Conservation (phyloP, 176 grass and related monocot genomes). For the Calamus simplicifolius region DNA sequence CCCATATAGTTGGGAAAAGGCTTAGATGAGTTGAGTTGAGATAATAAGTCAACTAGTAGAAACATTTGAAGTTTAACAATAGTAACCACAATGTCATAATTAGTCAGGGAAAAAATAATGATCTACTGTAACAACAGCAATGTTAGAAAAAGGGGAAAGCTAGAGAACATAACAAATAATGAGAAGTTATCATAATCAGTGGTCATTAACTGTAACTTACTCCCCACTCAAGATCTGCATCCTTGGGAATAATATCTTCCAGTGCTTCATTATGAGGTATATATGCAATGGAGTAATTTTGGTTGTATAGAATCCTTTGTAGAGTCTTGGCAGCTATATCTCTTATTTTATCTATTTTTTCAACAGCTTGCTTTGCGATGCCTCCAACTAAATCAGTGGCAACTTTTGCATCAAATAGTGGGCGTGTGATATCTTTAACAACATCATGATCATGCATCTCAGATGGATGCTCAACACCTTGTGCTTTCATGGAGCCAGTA, state of each 20-base stretch:
- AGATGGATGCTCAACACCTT: slow-evolving; percentile 8
- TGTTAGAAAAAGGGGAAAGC: no score
- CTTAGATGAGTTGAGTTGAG: no score
- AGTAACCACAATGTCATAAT: no score
- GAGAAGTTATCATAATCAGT: no score
- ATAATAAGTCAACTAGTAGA: no score
- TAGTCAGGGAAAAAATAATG: no score
- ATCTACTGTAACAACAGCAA: no score
- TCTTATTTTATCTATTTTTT: slow-evolving; percentile 95
- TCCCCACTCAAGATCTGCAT: slow-evolving; percentile 58
- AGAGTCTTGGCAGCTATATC: slow-evolving; percentile 76
- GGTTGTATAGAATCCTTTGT: slow-evolving; percentile 66
- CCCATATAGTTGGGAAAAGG: no score
- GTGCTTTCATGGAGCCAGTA: slow-evolving; percentile 17
- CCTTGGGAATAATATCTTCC: slow-evolving; percentile 63
- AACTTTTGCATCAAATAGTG: slow-evolving; percentile 55
- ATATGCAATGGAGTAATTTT: slow-evolving; percentile 49
- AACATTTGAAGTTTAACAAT: no score
- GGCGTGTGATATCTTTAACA: slow-evolving; percentile 11
- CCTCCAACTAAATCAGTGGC: slow-evolving; percentile 59
- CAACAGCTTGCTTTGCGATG: slow-evolving; percentile 85
- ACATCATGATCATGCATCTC: slow-evolving; percentile 13
- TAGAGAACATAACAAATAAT: no score
- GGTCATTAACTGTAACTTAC: slow-evolving; percentile 34
- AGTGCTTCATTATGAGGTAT: slow-evolving; percentile 59